A percentile compares a stretch with the other conserved stretches of the same genome.
phyloP scores from a whole-genome alignment of 805 yeast species.

The Dipodascopsis uninucleata region DNA sequence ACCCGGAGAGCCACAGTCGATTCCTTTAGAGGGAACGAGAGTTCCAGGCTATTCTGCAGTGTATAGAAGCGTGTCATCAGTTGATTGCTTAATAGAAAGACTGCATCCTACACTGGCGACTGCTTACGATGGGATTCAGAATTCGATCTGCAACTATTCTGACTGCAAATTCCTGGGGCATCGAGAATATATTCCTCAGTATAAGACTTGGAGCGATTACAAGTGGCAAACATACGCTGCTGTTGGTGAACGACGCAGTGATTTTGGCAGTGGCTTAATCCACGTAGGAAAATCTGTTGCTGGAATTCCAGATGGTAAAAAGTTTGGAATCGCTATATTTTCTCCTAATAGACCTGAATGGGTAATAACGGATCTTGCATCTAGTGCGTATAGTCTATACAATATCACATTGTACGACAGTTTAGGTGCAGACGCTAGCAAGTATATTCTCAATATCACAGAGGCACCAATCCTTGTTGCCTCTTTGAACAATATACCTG shows the following conservation, averaged over 20 bases:
- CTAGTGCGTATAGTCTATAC: slow-evolving; percentile 52
- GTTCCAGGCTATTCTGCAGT: slow-evolving; percentile 50
- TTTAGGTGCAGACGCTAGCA: slow-evolving; percentile 56
- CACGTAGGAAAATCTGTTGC: slow-evolving; percentile 36
- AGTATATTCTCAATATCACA: slow-evolving; percentile 58
- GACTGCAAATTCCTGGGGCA: slow-evolving; percentile 40
- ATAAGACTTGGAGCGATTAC: slow-evolving; percentile 44
- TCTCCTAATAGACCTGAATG: slow-evolving; percentile 63
- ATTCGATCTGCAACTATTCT: slow-evolving; percentile 12
- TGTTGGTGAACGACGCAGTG: slow-evolving; percentile 43
- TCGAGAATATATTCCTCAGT: slow-evolving; percentile 37
- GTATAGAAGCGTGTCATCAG: slow-evolving; percentile 45
- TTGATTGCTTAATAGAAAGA: slow-evolving; percentile 33
- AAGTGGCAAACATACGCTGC: slow-evolving; percentile 44
- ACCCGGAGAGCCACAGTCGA: slow-evolving; percentile 35
- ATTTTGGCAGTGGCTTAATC: slow-evolving; percentile 56
- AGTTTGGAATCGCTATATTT: slow-evolving; percentile 54
- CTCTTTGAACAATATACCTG: slow-evolving; percentile 47
- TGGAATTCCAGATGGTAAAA: slow-evolving; percentile 35
- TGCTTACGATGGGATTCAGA: slow-evolving; percentile 20
- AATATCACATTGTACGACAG: slow-evolving; percentile 54
- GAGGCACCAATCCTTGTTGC: slow-evolving; percentile 59
- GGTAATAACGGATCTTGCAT: slow-evolving; percentile 66
- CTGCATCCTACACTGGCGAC: slow-evolving; percentile 23
- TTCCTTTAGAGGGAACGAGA: slow-evolving; percentile 41